Percentiles rank a stretch among this genome's conserved stretches.
These are phyloP conservation scores for Chlorella variabilis DNA, from an alignment of 163 green algal genomes.

Conservation along the genomic window DNA sequence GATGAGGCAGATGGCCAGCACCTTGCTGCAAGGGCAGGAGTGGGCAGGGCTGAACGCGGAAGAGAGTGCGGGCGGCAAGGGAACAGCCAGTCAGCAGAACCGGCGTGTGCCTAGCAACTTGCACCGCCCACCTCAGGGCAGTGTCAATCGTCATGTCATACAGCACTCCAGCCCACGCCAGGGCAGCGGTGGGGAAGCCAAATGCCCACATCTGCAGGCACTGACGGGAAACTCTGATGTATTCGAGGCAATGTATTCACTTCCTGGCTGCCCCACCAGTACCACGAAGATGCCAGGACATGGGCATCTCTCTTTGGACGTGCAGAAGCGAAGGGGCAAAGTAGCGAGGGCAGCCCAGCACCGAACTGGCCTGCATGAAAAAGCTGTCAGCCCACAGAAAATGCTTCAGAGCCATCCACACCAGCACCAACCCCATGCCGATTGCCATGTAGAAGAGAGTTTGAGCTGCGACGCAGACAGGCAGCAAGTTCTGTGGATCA, in stretches of 20 bases:
- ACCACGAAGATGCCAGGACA: no score
- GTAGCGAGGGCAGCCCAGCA: neutral
- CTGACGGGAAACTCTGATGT: no score
- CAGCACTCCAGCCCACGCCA: slow-evolving; percentile 46
- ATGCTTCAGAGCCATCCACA: slow-evolving; percentile 40
- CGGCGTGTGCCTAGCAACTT: neutral
- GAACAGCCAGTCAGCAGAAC: no score
- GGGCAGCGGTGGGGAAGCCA: slow-evolving; percentile 51
- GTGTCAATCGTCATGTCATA: slow-evolving; percentile 53
- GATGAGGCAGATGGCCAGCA: slow-evolving; percentile 37
- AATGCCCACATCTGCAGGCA: slow-evolving; percentile 51
- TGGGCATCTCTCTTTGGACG: no score
- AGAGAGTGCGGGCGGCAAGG: no score
- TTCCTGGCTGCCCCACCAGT: no score
- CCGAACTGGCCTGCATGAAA: slow-evolving; percentile 39
- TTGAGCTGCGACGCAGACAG: neutral
- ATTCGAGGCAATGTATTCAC: neutral
- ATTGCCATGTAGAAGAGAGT: slow-evolving; percentile 23
- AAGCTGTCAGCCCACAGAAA: slow-evolving; percentile 50
- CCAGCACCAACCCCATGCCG: slow-evolving; percentile 32
- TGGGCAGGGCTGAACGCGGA: neutral
- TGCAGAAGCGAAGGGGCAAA: no score
- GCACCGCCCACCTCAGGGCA: slow-evolving; percentile 26
- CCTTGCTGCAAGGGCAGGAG: slow-evolving; percentile 26
- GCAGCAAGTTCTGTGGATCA: no score